These are phyloP conservation scores for Pestalotiopsis sp. DNA, from an alignment of 2,329 filamentous ascomycete species.

Conservation along the genomic window DNA sequence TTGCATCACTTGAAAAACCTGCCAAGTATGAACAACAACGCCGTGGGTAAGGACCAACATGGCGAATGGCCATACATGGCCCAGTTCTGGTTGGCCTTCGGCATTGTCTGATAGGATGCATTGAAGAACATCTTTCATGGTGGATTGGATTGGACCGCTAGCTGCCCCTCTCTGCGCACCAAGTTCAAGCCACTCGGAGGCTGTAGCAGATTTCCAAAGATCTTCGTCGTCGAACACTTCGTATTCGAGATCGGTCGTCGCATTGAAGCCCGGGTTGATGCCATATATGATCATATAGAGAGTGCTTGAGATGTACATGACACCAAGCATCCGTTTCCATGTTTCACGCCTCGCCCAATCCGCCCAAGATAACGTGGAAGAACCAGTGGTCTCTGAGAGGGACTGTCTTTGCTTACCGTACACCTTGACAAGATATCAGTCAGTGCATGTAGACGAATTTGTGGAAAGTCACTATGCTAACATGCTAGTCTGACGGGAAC, in stretches of 20 bases:
- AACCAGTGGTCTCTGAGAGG: not conserved
- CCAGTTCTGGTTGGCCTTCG: not conserved
- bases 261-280: not conserved
- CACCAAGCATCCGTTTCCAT: not conserved
- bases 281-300: not conserved
- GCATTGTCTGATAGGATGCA: not conserved
- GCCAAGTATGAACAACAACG: slow-evolving; percentile 3
- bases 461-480: not conserved
- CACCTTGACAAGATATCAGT: not conserved
- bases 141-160: not conserved
- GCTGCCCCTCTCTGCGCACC: not conserved
- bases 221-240: not conserved
- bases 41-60: not conserved
- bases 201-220: not conserved
- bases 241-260: not conserved
- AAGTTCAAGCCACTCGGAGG: not conserved
- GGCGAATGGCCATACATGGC: not conserved
- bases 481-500: not conserved
- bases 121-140: not conserved
- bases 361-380: not conserved
- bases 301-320: not conserved
- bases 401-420: not conserved
- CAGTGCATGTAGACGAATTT: not conserved
- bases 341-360: not conserved
- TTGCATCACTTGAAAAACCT: not conserved